Percentiles rank a stretch among this genome's conserved stretches.
Evolutionary conservation across 164 flowering plant species (phyloP).

Genomic region (Protea cynaroides): DNA sequence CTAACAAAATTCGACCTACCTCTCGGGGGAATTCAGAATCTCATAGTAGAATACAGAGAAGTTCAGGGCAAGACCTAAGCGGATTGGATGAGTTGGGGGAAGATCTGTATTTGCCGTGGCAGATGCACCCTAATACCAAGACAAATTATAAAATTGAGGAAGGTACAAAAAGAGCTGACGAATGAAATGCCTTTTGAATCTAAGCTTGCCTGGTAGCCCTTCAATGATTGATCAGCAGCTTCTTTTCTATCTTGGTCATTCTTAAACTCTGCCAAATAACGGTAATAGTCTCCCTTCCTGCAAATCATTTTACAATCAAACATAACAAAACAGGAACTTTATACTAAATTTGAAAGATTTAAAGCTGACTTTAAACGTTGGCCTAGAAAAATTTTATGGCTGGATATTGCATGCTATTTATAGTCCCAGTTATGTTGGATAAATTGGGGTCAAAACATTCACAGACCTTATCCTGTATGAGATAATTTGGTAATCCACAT

Average conservation of each 20-base stretch:
- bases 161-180: background rate
- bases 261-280: conserved; percentile 91
- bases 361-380: too few species aligned
- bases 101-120: conserved; percentile 64
- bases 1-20: conserved; percentile 25
- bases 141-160: background rate
- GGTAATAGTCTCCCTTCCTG: conserved; percentile 87
- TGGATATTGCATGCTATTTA: background rate
- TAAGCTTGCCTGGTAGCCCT: conserved; percentile 61
- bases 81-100: conserved; percentile 83
- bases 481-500: too few species aligned
- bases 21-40: conserved; percentile 83
- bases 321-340: background rate
- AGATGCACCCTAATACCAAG: conserved; percentile 55
- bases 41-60: conserved; percentile 88
- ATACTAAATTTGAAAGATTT: background rate
- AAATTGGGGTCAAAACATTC: too few species aligned
- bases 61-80: conserved; percentile 84
- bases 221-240: conserved; percentile 73
- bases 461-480: too few species aligned
- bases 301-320: conserved; percentile 5
- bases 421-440: too few species aligned
- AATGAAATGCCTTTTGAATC: background rate
- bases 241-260: conserved; percentile 69
- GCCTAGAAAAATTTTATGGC: background rate